A percentile compares a stretch with the other conserved stretches of the same genome.
Conservation (phyloP, 768 basidiomycete genomes). For the Mycena sanguinolenta region DNA sequence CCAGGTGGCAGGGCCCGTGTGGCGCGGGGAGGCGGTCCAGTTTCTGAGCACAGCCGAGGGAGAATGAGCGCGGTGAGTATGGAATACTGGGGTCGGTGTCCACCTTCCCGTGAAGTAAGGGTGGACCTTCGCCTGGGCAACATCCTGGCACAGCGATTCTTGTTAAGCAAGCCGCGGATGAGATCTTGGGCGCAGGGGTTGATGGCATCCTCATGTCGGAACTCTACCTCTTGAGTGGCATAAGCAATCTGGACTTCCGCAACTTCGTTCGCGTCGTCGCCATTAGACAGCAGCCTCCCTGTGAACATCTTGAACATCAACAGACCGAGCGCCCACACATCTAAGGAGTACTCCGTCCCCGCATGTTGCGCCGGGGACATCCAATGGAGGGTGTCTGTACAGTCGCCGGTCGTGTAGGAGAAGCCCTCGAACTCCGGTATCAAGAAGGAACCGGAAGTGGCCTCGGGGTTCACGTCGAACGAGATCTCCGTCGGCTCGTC, state of each 20-base stretch:
- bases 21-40: neutral
- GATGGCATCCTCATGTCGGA: neutral
- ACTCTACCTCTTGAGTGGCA: neutral
- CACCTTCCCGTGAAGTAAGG: constrained; percentile 10
- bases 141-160: neutral
- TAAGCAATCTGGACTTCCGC: neutral
- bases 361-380: constrained; percentile 24
- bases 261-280: neutral
- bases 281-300: neutral
- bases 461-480: neutral
- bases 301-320: constrained; percentile 10
- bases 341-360: neutral
- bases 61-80: neutral
- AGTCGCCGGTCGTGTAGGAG: neutral
- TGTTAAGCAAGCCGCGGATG: neutral
- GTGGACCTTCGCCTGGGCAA: neutral
- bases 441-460: neutral
- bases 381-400: constrained; percentile 3
- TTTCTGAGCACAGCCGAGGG: neutral
- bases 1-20: constrained; percentile 1
- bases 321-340: constrained; percentile 12
- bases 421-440: too few species aligned
- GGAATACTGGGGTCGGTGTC: neutral
- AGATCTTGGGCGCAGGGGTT: neutral
- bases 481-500: neutral